Evolutionary conservation across 2,329 filamentous ascomycete species (phyloP).

Genomic region (Coniochaeta sp.): DNA sequence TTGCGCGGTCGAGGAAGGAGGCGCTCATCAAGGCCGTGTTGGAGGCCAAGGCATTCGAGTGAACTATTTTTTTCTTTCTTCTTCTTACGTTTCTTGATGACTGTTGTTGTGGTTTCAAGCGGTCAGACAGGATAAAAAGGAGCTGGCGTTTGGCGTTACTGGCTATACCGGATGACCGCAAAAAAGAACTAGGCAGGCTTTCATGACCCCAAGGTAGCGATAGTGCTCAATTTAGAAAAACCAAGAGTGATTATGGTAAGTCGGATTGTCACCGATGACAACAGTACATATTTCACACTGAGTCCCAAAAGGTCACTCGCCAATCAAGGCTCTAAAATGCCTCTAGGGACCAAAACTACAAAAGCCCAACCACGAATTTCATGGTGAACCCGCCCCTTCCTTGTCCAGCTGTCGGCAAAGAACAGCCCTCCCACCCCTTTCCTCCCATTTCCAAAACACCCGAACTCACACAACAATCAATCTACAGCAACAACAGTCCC

Average conservation of each 20-base stretch:
- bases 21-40: conserved; percentile 42
- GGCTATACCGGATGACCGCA: neutral
- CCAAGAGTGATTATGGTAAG: neutral
- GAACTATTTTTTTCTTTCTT: no score
- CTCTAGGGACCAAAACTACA: neutral
- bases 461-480: no score
- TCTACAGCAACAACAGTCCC: neutral
- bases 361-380: neutral
- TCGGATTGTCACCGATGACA: neutral
- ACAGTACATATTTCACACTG: conserved; percentile 1
- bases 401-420: neutral
- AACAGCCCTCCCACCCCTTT: no score
- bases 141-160: conserved; percentile 13
- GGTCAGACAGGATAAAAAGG: neutral
- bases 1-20: conserved; percentile 37
- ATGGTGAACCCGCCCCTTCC: no score
- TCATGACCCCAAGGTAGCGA: neutral
- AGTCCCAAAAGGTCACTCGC: neutral
- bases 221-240: neutral
- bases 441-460: neutral
- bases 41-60: conserved; percentile 48
- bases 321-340: neutral
- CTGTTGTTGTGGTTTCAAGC: neutral
- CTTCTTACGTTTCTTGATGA: conserved; percentile 4
- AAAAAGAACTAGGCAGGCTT: neutral